phyloP scores from a whole-genome alignment of 371 early-diverging fungal genomes.

The Dentiscutata heterogama region DNA sequence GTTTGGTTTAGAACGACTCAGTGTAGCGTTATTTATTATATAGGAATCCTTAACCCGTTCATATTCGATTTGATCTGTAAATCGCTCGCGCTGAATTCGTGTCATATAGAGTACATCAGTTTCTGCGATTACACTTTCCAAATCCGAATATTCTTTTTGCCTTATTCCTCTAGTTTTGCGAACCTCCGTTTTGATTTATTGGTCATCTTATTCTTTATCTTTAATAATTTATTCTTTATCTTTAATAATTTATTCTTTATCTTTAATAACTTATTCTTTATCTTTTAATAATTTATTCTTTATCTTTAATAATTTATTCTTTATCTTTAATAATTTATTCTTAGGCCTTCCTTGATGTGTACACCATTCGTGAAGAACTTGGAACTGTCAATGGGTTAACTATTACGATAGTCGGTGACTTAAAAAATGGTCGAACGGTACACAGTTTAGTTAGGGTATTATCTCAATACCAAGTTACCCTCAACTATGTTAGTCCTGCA shows the following conservation, averaged over 20 bases:
- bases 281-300: no score
- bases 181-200: no score
- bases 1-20: constrained; percentile 90
- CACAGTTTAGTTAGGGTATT: constrained; percentile 94
- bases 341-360: constrained; percentile 93
- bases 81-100: constrained; percentile 96
- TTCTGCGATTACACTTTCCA: constrained; percentile 87
- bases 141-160: constrained; percentile 76
- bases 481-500: constrained; percentile 93
- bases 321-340: background rate
- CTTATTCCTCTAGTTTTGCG: constrained; percentile 67
- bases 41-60: constrained; percentile 80
- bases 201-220: background rate
- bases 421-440: constrained; percentile 97
- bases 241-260: background rate
- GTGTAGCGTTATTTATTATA: constrained; percentile 85
- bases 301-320: background rate
- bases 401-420: constrained; percentile 95
- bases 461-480: constrained; percentile 90
- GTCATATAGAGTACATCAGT: constrained; percentile 98
- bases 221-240: background rate
- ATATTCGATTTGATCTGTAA: constrained; percentile 83
- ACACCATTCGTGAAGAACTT: constrained; percentile 84
- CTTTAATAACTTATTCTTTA: background rate
- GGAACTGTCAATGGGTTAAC: constrained; percentile 98